Evolutionary conservation across 176 grass and related monocot genomes (phyloP), one percentile per base, ranked within the genome.

Genomic region (Zizania latifolia): DNA sequence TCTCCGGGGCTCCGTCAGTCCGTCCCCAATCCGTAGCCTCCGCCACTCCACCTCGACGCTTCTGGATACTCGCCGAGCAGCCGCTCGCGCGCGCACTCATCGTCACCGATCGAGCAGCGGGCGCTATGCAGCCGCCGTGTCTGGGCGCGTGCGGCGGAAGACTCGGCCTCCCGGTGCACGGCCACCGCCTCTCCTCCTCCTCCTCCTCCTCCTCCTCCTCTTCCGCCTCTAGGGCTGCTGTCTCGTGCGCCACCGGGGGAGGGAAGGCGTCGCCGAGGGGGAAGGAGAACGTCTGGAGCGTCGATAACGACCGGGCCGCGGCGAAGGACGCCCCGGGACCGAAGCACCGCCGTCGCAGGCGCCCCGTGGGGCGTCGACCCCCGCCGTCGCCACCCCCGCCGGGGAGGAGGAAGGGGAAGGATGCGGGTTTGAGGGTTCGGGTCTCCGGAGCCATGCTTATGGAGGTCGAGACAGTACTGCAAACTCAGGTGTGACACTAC

Each of bases 201-300:
- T 10, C 32, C 54, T 8, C 9, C 17, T 43, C 61, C 33, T n/a
- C n/a, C n/a, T n/a, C n/a, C n/a, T n/a, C n/a, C n/a, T 55, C 44
- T 58, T 72, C 32, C 69, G n/a, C 50, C 64, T 61, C 37, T 4
- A 75, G 71, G 70, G 72, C 64, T 24, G 40, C 62, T 10, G 48
- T 69, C 62, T 77, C 70, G 35, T 84, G 76, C 39, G 56, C 61
- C 29, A 84, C 64, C 1, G 50, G 32, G n/a, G 71, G 82, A 34
- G 71, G 58, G 65, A 88, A 68, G 57, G 57, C 82, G 27, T 60
- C 65, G 63, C 73, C 84, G 27, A 92, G 70, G 79, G 88, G 80
- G 58, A 94, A 92, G 72, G 89, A 99, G 59, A 99, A 99, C 51
- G 85, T 99, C 19, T 94, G 91, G 95, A 99, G 91, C 79, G 58